These are phyloP conservation scores for Stygiomarasmius scandens DNA, from an alignment of 1,284 basidiomycete genomes.

Conservation along the genomic window DNA sequence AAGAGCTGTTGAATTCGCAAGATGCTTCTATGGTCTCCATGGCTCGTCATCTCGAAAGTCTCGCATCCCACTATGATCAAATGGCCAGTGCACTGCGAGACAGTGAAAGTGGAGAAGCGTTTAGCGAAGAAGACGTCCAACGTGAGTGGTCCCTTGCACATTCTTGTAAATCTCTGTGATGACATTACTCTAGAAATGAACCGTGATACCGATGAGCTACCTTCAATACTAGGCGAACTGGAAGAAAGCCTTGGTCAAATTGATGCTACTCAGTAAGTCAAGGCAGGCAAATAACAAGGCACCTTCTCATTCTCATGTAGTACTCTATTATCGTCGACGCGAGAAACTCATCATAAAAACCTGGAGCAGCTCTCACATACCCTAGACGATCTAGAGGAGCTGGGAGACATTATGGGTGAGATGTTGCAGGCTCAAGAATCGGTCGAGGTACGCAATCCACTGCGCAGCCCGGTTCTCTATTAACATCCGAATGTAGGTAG, in stretches of 20 bases:
- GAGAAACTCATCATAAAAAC: constrained; percentile 45
- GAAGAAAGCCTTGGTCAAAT: constrained; percentile 58
- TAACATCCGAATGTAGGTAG: constrained; percentile 35
- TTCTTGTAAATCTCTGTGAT: constrained; percentile 3
- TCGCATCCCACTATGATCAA: constrained; percentile 73
- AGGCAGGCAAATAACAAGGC: constrained; percentile 5
- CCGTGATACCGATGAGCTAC: constrained; percentile 74
- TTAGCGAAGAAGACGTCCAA: constrained; percentile 69
- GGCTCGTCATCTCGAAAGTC: constrained; percentile 71
- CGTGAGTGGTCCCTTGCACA: constrained; percentile 39
- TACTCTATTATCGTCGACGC: constrained; percentile 49
- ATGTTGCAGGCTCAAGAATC: constrained; percentile 70
- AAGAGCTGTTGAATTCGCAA: constrained; percentile 55
- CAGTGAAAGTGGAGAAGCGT: constrained; percentile 63
- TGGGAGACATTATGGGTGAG: constrained; percentile 75
- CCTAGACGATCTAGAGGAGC: constrained; percentile 69
- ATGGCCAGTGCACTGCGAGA: constrained; percentile 69
- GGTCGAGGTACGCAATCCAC: constrained; percentile 54
- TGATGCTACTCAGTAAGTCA: constrained; percentile 57
- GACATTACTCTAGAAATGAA: constrained; percentile 56
- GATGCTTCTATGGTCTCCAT: constrained; percentile 60
- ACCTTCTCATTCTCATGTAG: constrained; percentile 33
- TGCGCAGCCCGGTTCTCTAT: not conserved
- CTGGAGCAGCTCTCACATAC: constrained; percentile 49
- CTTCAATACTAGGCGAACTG: constrained; percentile 70